These are phyloP conservation scores for Delonix regia DNA, from an alignment of 306 rosid species.

Conservation along the genomic window DNA sequence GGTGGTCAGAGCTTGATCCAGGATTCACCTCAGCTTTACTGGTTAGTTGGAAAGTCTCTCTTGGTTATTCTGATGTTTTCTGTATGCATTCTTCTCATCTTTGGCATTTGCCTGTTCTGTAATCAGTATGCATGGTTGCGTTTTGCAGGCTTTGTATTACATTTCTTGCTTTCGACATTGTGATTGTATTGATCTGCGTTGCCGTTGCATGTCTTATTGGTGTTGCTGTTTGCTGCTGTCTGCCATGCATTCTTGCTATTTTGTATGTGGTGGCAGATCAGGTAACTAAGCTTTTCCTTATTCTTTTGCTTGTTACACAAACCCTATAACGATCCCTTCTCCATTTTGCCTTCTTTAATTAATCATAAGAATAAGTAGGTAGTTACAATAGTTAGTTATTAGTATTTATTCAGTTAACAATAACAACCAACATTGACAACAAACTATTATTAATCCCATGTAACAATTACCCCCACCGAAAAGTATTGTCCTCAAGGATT, in stretches of 20 bases:
- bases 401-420: too few species aligned
- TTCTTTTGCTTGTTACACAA: constrained; percentile 19
- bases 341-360: too few species aligned
- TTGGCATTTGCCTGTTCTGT: constrained; percentile 16
- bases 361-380: too few species aligned
- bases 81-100: not conserved
- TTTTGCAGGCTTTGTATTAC: constrained; percentile 83
- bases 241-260: constrained; percentile 88
- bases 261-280: constrained; percentile 69
- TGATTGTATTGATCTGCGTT: constrained; percentile 64
- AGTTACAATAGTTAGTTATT: too few species aligned
- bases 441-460: too few species aligned
- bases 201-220: constrained; percentile 82
- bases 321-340: too few species aligned
- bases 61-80: not conserved
- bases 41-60: constrained; percentile 53
- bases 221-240: constrained; percentile 89
- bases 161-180: constrained; percentile 78
- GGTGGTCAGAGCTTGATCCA: constrained; percentile 68
- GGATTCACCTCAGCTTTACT: constrained; percentile 77
- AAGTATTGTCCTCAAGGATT: too few species aligned
- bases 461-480: too few species aligned
- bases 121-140: constrained; percentile 21
- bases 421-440: too few species aligned
- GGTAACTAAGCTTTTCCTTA: constrained; percentile 45